Percentiles rank a stretch among this genome's conserved stretches.
These are phyloP conservation scores for Flaveria sonorensis DNA, from an alignment of 129 eudicot species.

Conservation along the genomic window DNA sequence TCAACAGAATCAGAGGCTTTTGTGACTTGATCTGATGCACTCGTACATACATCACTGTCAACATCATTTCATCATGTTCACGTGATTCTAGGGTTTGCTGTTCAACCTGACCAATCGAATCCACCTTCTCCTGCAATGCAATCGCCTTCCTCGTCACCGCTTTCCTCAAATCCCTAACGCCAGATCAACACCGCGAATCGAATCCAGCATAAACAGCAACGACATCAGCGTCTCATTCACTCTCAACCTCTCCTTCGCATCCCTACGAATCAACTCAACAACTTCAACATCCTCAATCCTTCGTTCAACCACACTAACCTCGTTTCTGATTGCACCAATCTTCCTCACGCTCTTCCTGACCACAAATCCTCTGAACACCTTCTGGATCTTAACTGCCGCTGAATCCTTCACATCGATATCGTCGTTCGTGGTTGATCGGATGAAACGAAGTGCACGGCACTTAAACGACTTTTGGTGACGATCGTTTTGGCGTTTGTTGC, in stretches of 20 bases:
- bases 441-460: constrained; percentile 42
- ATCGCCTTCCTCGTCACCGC: constrained; percentile 56
- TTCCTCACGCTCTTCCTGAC: constrained; percentile 55
- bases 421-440: constrained; percentile 19
- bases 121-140: constrained; percentile 65
- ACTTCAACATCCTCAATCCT: constrained; percentile 23
- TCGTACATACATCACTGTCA: background rate
- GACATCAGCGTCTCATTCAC: constrained; percentile 64
- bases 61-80: constrained; percentile 2
- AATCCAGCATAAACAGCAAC: constrained; percentile 58
- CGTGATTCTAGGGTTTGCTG: background rate
- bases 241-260: constrained; percentile 55
- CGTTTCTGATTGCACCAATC: constrained; percentile 37
- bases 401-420: constrained; percentile 18
- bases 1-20: constrained; percentile 1
- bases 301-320: constrained; percentile 46
- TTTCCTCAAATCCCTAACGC: constrained; percentile 56
- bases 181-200: constrained; percentile 55
- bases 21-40: constrained; percentile 11
- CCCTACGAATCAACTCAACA: constrained; percentile 40
- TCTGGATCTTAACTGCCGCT: constrained; percentile 56
- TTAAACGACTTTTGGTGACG: constrained; percentile 36
- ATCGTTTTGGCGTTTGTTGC: constrained; percentile 11
- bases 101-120: constrained; percentile 32
- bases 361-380: constrained; percentile 52